These are phyloP conservation scores for Remersonia thermophila DNA, from an alignment of 2,329 filamentous ascomycete species.

Conservation along the genomic window DNA sequence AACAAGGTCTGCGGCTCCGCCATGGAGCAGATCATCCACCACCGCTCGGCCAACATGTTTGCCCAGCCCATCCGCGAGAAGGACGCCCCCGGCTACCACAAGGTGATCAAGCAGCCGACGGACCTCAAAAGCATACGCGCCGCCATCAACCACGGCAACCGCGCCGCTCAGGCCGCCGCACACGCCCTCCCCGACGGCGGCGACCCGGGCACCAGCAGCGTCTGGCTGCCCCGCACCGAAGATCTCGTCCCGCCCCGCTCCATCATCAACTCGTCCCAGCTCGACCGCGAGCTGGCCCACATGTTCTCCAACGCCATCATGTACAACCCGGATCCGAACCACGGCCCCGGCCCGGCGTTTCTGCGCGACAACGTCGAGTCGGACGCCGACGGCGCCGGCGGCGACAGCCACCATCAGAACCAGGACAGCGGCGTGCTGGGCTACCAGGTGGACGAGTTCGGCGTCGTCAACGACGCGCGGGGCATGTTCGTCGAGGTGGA, in stretches of 20 bases:
- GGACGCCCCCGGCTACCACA: slow-evolving; percentile 64
- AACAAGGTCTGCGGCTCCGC: slow-evolving; percentile 60
- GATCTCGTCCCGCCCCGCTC: slow-evolving; percentile 76
- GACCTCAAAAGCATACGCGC: slow-evolving; percentile 68
- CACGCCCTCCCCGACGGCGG: slow-evolving; percentile 48
- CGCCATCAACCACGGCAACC: slow-evolving; percentile 61
- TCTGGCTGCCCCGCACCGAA: slow-evolving; percentile 56
- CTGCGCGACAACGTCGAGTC: slow-evolving; percentile 28
- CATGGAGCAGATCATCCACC: slow-evolving; percentile 63
- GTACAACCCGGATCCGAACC: slow-evolving; percentile 81
- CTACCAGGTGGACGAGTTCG: slow-evolving; percentile 67
- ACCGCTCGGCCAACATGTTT: slow-evolving; percentile 70
- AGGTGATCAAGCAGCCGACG: slow-evolving; percentile 61
- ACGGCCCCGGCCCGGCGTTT: slow-evolving; percentile 55
- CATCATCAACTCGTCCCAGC: slow-evolving; percentile 84
- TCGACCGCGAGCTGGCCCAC: slow-evolving; percentile 85
- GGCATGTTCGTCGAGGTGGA: slow-evolving; percentile 87
- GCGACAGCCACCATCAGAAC: slow-evolving; percentile 21
- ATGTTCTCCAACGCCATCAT: slow-evolving; percentile 98
- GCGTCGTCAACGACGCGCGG: slow-evolving; percentile 73
- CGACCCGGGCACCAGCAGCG: slow-evolving; percentile 41
- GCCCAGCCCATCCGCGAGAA: slow-evolving; percentile 61
- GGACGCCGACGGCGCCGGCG: slow-evolving; percentile 25
- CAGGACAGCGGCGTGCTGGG: slow-evolving; percentile 33
- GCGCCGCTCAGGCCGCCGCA: slow-evolving; percentile 49